Percentiles rank a stretch among this genome's conserved stretches.
These are phyloP conservation scores for Candida railenensis DNA, from an alignment of 805 yeast genomes.

Conservation along the genomic window DNA sequence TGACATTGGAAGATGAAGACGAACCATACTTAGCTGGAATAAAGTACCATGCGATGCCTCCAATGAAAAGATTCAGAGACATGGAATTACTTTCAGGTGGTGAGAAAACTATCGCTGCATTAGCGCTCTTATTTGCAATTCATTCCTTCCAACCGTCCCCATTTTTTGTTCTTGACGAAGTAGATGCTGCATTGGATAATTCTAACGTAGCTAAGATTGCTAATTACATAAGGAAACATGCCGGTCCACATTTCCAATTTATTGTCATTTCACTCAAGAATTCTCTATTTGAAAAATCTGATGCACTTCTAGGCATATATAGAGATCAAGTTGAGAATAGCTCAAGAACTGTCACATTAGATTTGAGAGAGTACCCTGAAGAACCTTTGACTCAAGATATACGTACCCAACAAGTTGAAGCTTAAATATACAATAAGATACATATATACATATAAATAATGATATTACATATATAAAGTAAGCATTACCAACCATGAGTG, in stretches of 20 bases:
- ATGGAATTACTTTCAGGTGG: constrained; percentile 95
- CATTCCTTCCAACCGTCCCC: constrained; percentile 93
- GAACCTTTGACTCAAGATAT: constrained; percentile 14
- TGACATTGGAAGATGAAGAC: constrained; percentile 83
- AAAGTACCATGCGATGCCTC: constrained; percentile 94
- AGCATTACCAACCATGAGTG: no score
- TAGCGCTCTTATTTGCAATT: constrained; percentile 86
- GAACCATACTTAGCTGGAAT: constrained; percentile 85
- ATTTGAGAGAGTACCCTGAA: constrained; percentile 60
- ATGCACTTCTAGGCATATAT: constrained; percentile 89
- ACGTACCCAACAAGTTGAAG: neutral
- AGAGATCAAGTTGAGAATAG: constrained; percentile 74
- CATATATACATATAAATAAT: no score
- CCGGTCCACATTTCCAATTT: constrained; percentile 80
- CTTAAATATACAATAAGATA: neutral
- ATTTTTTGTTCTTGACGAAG: constrained; percentile 92
- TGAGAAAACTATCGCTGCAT: constrained; percentile 93
- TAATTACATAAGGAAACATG: constrained; percentile 72
- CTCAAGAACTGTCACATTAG: constrained; percentile 71
- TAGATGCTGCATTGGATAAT: constrained; percentile 96
- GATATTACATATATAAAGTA: no score
- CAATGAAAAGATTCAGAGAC: constrained; percentile 87
- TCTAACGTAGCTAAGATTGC: constrained; percentile 86
- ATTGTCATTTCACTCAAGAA: constrained; percentile 91
- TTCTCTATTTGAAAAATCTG: constrained; percentile 82